Evolutionary conservation across 306 rosid species (phyloP).

Genomic region (Rosa lucieae): DNA sequence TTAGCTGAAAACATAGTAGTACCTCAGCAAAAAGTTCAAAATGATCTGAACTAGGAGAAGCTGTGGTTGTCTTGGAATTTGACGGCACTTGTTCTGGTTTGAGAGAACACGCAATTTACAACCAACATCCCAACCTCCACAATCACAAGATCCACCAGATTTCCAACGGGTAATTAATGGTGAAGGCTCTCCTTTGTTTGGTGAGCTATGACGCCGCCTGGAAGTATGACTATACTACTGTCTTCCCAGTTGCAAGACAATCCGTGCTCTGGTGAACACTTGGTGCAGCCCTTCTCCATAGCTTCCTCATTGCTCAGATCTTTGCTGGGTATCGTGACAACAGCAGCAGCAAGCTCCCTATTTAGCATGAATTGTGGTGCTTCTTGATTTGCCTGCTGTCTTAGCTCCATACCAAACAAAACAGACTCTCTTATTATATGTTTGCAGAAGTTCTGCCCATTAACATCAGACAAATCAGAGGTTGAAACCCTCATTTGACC

Average conservation of each 20-base stretch:
- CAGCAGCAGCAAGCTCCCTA: slow-evolving; percentile 77
- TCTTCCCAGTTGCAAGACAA: slow-evolving; percentile 45
- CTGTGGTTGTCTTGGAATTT: slow-evolving; percentile 27
- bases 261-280: slow-evolving; percentile 41
- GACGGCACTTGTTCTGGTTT: slow-evolving; percentile 39
- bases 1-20: slow-evolving; percentile 19
- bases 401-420: slow-evolving; percentile 54
- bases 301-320: slow-evolving; percentile 24
- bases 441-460: slow-evolving; percentile 24
- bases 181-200: slow-evolving; percentile 72
- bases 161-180: slow-evolving; percentile 77
- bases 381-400: slow-evolving; percentile 47
- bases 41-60: slow-evolving; percentile 24
- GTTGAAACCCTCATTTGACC: slow-evolving; percentile 78
- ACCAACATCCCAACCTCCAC: slow-evolving; percentile 98
- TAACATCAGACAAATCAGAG: slow-evolving; percentile 40
- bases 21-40: slow-evolving; percentile 76
- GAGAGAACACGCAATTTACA: slow-evolving; percentile 82
- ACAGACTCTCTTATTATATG: slow-evolving; percentile 55
- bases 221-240: slow-evolving; percentile 60
- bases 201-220: slow-evolving; percentile 76
- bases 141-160: slow-evolving; percentile 79
- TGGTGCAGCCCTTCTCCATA: slow-evolving; percentile 34
- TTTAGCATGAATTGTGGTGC: slow-evolving; percentile 37
- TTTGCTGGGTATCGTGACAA: slow-evolving; percentile 54